Percentiles rank a stretch among this genome's conserved stretches.
Evolutionary conservation across 352 stramenopile species (phyloP).

Genomic region (Albugo laibachii): DNA sequence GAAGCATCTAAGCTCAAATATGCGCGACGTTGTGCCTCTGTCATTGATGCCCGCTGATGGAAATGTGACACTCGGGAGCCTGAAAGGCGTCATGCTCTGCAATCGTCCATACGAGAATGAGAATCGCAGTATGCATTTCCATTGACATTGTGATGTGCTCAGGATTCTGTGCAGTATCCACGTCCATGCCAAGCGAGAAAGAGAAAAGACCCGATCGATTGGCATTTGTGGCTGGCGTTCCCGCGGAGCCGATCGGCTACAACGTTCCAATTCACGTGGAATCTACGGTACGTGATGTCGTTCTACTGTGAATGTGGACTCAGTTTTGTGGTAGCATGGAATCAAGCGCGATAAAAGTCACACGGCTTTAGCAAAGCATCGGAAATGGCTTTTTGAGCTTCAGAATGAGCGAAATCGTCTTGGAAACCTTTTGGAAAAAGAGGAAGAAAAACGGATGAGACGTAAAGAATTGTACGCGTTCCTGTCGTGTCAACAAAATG

Average conservation of each 20-base stretch:
- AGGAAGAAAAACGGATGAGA: constrained; percentile 46
- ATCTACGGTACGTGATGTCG: constrained; percentile 16
- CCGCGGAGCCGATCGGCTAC: constrained; percentile 38
- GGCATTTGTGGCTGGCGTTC: constrained; percentile 52
- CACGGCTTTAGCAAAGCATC: constrained; percentile 83
- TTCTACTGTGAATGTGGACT: neutral
- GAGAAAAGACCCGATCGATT: constrained; percentile 2
- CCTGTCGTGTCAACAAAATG: neutral
- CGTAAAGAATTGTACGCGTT: constrained; percentile 24
- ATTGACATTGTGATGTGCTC: neutral
- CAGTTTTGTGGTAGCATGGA: constrained; percentile 18
- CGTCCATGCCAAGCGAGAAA: neutral
- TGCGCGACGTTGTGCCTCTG: too few relatives aligned
- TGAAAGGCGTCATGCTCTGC: constrained; percentile 92
- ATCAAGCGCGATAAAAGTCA: constrained; percentile 82
- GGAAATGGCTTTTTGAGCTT: constrained; percentile 85
- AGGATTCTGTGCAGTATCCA: neutral
- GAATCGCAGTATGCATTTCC: constrained; percentile 25
- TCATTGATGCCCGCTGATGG: neutral
- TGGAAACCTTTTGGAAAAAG: constrained; percentile 56
- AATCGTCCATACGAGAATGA: constrained; percentile 85
- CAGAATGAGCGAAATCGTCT: constrained; percentile 78
- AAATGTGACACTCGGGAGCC: constrained; percentile 84
- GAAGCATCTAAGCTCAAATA: too few relatives aligned
- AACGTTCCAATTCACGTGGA: constrained; percentile 69